A percentile compares a stretch with the other conserved stretches of the same genome.
phyloP scores from a whole-genome alignment of 805 yeast species.

The Ogataea nitratoaversa region DNA sequence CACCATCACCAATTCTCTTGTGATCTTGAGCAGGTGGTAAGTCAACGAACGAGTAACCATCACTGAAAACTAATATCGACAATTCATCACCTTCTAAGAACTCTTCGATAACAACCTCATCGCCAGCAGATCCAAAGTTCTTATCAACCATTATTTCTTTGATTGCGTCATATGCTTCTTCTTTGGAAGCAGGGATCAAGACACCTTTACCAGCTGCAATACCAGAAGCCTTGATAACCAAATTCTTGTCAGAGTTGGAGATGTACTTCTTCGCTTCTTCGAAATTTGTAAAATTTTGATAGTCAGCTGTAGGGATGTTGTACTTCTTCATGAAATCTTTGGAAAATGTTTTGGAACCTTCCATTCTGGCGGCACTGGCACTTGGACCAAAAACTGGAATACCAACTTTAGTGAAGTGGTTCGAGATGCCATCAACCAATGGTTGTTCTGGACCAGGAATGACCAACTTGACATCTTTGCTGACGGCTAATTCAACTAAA shows the following conservation, averaged over 20 bases:
- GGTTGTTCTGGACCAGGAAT: conserved; percentile 99
- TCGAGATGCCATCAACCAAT: conserved; percentile 85
- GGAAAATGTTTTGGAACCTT: conserved; percentile 93
- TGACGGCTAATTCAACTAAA: conserved; percentile 70
- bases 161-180: conserved; percentile 83
- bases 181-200: conserved; percentile 75
- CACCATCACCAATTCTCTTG: conserved; percentile 91
- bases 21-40: conserved; percentile 99
- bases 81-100: conserved; percentile 95
- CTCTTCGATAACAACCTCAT: conserved; percentile 93
- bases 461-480: conserved; percentile 64
- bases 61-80: conserved; percentile 85
- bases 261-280: conserved; percentile 74
- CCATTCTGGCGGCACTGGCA: conserved; percentile 85
- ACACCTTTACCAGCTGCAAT: conserved; percentile 99
- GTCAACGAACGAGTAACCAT: conserved; percentile 86
- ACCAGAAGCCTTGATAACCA: conserved; percentile 96
- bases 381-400: conserved; percentile 98
- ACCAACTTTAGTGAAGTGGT: conserved; percentile 72
- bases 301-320: conserved; percentile 91
- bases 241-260: conserved; percentile 57
- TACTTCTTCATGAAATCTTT: conserved; percentile 92
- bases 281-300: conserved; percentile 73
- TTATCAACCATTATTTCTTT: conserved; percentile 84
- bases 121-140: conserved; percentile 91